Evolutionary conservation across 805 yeast species (phyloP).

Genomic region (Millerozyma acaciae): DNA sequence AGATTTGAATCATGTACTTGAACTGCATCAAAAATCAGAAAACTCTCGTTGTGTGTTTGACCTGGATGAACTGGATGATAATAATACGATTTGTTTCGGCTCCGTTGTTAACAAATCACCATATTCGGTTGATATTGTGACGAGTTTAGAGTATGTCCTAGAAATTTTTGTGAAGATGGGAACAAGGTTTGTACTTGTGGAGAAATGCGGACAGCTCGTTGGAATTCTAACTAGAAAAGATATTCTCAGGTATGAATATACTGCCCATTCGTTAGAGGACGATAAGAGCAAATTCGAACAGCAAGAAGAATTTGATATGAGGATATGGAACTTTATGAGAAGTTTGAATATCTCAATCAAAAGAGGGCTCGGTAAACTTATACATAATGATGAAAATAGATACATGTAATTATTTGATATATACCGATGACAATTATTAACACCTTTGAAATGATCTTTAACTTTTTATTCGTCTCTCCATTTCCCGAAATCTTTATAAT

Average conservation of each 20-base stretch:
- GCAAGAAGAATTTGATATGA: slow-evolving; percentile 24
- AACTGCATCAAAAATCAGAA: no score
- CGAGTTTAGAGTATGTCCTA: slow-evolving; percentile 57
- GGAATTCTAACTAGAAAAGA: slow-evolving; percentile 90
- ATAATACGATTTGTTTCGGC: slow-evolving; percentile 13
- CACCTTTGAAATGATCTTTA: no score
- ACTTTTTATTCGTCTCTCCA: slow-evolving; percentile 61
- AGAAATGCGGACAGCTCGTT: slow-evolving; percentile 49
- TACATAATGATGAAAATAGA: slow-evolving; percentile 28
- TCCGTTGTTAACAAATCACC: slow-evolving; percentile 53
- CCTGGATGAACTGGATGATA: no score
- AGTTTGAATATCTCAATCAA: slow-evolving; percentile 13
- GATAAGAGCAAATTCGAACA: slow-evolving; percentile 9
- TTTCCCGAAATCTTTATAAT: slow-evolving; percentile 73
- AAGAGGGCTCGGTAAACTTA: slow-evolving; percentile 25
- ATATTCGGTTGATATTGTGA: slow-evolving; percentile 48
- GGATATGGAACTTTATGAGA: slow-evolving; percentile 33
- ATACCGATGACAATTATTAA: not conserved
- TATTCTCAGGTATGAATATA: slow-evolving; percentile 58
- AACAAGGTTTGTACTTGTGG: slow-evolving; percentile 69
- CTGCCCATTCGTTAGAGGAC: slow-evolving; percentile 22
- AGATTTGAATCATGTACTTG: slow-evolving; percentile 24
- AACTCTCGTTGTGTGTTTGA: no score
- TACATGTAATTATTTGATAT: slow-evolving; percentile 13
- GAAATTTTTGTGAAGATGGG: slow-evolving; percentile 77